Evolutionary conservation across 306 rosid genomes (phyloP), one percentile per base, ranked within the genome.

Genomic region (Prosopis cineraria): DNA sequence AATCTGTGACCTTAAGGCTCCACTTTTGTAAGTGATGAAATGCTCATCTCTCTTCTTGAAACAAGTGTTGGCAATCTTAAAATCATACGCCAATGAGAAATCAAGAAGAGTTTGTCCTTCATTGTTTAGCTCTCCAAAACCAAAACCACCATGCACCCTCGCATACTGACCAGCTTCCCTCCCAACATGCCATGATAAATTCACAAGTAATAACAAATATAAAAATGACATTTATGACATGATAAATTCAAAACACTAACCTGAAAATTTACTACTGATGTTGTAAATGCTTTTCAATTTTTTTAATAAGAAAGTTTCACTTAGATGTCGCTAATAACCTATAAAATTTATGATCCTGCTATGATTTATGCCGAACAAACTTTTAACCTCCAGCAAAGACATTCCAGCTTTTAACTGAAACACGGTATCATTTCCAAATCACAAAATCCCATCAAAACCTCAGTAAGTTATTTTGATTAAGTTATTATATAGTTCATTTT

Each of bases 381-480:
- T 10, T 7, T 12, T 22, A 19, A 10, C n/a, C 75, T 31, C n/a
- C 62, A 70, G 19, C 69, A 41, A 11, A 45, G 30, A 58, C 43
- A 59, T 58, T 20, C 30, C 36, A 58, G 16, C 34, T 5, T 58
- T 58, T 12, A 3, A 58, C 65, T 27, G n/a, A 12, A 58, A 58
- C 34, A 58, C 27, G 65, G 12, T 14, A 27, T 25, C 64, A 56
- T 68, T 74, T 56, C 55, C 36, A 24, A 80, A 68, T 36, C 36
- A 24, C 50, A 74, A 74, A 53, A 31, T 2, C 64, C 12, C 55
- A 74, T 27, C 22, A 10, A 33, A 53, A 22, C 69, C 65, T 20
- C n/a, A 53, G 62, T 53, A 22, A 10, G 56, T 17, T 24, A 6
- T 27, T 31, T 10, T 59, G 4, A 5, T 59, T 62, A 34, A 4